These are phyloP conservation scores for Vitis amurensis DNA, from an alignment of 164 flowering plant species.

Conservation along the genomic window DNA sequence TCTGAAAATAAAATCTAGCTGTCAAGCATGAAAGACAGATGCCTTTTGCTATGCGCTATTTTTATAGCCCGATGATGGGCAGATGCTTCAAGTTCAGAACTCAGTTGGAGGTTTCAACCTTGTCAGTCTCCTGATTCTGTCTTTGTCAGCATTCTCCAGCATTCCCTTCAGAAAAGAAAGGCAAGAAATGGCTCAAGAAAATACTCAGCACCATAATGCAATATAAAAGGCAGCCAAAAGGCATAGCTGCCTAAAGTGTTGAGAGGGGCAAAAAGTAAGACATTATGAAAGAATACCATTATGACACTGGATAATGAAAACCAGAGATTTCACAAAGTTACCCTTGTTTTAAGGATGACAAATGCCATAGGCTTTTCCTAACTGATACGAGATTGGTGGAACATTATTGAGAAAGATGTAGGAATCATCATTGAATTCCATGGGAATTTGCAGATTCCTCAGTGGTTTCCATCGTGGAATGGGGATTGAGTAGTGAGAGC, in stretches of 20 bases:
- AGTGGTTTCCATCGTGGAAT: too few species aligned
- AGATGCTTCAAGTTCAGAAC: slow-evolving; percentile 21
- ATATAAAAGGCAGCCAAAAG: background rate
- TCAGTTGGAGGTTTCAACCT: slow-evolving; percentile 52
- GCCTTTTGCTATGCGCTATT: background rate
- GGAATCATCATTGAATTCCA: too few species aligned
- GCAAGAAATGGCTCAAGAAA: background rate
- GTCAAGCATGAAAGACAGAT: background rate
- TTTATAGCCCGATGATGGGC: background rate
- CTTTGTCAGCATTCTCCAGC: slow-evolving; percentile 51
- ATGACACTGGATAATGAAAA: too few species aligned
- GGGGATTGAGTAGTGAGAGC: too few species aligned
- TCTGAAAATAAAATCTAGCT: background rate
- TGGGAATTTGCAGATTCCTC: too few species aligned
- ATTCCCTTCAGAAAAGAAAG: slow-evolving; percentile 47
- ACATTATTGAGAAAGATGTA: too few species aligned
- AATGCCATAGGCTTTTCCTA: too few species aligned
- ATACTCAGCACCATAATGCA: background rate
- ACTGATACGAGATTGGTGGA: too few species aligned
- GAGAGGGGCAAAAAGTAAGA: background rate
- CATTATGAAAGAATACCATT: too few species aligned
- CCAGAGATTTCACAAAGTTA: background rate
- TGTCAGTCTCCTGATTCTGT: slow-evolving; percentile 38
- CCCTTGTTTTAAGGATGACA: background rate
- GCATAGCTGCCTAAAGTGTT: background rate